A percentile compares a stretch with the other conserved stretches of the same genome.
Conservation (phyloP, 202 grass and related monocot species). For the Setaria viridis region DNA sequence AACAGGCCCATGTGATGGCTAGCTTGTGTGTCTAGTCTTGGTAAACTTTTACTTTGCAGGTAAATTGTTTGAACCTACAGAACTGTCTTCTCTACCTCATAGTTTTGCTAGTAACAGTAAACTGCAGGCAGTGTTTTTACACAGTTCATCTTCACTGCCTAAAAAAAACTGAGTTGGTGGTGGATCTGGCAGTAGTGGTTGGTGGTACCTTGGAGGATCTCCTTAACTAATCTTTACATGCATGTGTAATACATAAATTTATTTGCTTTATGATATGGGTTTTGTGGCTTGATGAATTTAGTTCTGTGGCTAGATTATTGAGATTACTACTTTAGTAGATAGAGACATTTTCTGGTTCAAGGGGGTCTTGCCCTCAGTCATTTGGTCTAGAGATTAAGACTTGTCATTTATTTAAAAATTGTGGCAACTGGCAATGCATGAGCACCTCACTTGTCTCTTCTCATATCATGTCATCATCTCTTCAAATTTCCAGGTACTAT, state of each 20-base stretch:
- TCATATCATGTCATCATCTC: background rate
- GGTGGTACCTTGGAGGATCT: background rate
- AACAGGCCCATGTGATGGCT: background rate
- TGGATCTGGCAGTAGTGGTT: background rate
- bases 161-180: background rate
- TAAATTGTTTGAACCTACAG: background rate
- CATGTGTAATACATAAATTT: background rate
- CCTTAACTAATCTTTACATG: too few relatives aligned
- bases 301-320: background rate
- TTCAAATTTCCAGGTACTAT: slow-evolving; percentile 73
- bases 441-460: background rate
- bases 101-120: background rate
- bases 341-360: too few relatives aligned
- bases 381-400: background rate
- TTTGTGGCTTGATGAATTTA: background rate
- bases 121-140: background rate
- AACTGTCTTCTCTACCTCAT: background rate
- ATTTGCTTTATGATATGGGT: background rate
- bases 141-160: background rate
- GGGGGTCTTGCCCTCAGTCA: too few relatives aligned
- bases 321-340: background rate
- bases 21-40: background rate
- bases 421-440: too few relatives aligned
- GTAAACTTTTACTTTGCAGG: background rate
- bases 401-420: too few relatives aligned